These are phyloP conservation scores for Trichoderma sp. DNA, from an alignment of 2,329 filamentous ascomycete species.

Conservation along the genomic window DNA sequence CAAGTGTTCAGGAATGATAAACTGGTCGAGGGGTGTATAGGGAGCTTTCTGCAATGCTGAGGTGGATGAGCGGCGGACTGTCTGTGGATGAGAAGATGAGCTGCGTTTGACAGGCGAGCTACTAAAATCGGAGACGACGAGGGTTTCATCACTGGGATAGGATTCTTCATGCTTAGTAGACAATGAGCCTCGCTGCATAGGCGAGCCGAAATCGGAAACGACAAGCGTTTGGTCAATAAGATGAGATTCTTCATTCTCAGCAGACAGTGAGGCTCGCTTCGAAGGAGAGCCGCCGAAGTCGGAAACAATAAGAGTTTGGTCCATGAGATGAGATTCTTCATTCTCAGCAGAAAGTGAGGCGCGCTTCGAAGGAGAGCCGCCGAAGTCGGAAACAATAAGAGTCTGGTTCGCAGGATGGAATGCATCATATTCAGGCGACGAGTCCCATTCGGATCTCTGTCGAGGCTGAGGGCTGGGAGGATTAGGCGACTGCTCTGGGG, in stretches of 20 bases:
- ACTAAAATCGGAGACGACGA: slow-evolving; percentile 11
- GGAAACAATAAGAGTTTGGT: slow-evolving; percentile 18
- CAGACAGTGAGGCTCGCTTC: neutral
- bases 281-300: neutral
- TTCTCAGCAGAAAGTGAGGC: too few relatives aligned
- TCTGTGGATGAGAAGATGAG: neutral
- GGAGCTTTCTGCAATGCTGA: neutral
- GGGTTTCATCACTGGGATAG: slow-evolving; percentile 5
- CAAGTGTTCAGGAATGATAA: neutral
- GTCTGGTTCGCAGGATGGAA: neutral
- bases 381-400: slow-evolving; percentile 14
- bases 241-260: neutral
- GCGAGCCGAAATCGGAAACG: slow-evolving; percentile 5
- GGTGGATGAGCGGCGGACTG: neutral
- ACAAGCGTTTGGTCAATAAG: slow-evolving; percentile 13
- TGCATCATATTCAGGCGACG: neutral
- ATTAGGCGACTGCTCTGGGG: neutral
- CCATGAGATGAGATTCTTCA: neutral
- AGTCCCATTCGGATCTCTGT: neutral
- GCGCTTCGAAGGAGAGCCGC: neutral
- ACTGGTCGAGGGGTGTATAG: neutral
- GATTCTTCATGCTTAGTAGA: neutral
- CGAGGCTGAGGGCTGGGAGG: neutral
- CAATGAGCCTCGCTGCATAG: neutral
- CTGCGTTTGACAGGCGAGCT: neutral